A percentile compares a stretch with the other conserved stretches of the same genome.
phyloP scores from a whole-genome alignment of 129 eudicot genomes.

The Flaveria robusta region DNA sequence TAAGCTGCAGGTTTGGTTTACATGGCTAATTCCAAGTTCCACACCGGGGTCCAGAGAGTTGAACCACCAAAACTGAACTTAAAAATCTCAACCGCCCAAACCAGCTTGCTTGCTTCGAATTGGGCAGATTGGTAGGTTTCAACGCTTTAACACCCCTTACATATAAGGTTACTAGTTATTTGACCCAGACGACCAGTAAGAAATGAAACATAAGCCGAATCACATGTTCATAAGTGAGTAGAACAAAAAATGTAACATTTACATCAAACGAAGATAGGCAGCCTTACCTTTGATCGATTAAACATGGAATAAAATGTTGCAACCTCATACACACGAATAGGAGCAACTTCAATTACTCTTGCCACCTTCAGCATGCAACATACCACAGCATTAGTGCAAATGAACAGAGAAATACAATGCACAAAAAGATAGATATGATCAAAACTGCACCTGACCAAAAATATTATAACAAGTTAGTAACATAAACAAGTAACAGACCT shows the following conservation, averaged over 20 bases:
- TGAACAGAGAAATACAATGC: slow-evolving; percentile 7
- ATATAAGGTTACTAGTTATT: not conserved
- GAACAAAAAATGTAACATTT: not conserved
- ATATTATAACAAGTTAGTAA: not conserved
- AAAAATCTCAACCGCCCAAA: not conserved
- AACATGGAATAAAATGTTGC: slow-evolving; percentile 99
- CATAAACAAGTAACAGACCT: not conserved
- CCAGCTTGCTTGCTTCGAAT: not conserved
- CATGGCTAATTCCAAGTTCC: not conserved
- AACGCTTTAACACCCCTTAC: not conserved
- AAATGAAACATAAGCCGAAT: not conserved
- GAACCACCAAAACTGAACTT: not conserved
- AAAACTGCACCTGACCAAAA: not conserved
- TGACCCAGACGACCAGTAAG: not conserved
- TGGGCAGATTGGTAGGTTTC: not conserved
- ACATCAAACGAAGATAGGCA: not conserved
- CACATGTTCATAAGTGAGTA: not conserved
- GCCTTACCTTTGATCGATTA: slow-evolving; percentile 83
- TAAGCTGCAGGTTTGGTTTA: not conserved
- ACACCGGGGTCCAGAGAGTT: not conserved
- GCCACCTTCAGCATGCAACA: slow-evolving; percentile 65
- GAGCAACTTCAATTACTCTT: slow-evolving; percentile 91
- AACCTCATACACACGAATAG: slow-evolving; percentile 99
- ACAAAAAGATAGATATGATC: not conserved
- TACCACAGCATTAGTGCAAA: slow-evolving; percentile 13